A percentile compares a stretch with the other conserved stretches of the same genome.
Evolutionary conservation across 805 yeast genomes (phyloP).

Genomic region (Candida ovalis): DNA sequence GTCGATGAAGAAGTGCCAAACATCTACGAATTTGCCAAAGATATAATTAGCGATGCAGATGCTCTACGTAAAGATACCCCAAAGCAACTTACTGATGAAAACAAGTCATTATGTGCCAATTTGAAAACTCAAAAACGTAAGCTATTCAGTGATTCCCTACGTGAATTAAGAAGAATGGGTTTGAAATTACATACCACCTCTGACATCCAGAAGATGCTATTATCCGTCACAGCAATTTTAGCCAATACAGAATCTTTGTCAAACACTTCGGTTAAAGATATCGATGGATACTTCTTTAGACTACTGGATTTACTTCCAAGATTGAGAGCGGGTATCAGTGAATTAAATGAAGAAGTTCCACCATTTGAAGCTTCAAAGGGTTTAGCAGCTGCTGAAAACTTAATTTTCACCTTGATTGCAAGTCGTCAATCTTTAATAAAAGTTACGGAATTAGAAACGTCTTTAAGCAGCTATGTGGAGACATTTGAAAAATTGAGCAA

Average conservation of each 20-base stretch:
- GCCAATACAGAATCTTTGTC: conserved; percentile 48
- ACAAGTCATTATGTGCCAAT: conserved; percentile 64
- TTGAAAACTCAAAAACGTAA: conserved; percentile 80
- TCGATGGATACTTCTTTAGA: conserved; percentile 59
- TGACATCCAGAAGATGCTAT: conserved; percentile 60
- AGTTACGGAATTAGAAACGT: conserved; percentile 19
- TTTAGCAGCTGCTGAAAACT: conserved; percentile 69
- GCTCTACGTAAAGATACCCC: conserved; percentile 78
- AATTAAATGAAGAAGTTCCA: conserved; percentile 71
- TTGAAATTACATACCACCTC: conserved; percentile 61
- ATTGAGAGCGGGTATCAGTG: conserved; percentile 59
- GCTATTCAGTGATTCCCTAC: conserved; percentile 69
- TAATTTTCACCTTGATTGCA: conserved; percentile 54
- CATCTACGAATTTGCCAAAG: conserved; percentile 52
- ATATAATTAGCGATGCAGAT: conserved; percentile 53
- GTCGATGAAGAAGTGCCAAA: conserved; percentile 39
- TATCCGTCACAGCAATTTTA: conserved; percentile 59
- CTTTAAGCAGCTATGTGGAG: conserved; percentile 5
- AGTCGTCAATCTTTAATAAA: conserved; percentile 45
- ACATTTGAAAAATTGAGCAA: conserved; percentile 2
- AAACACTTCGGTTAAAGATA: conserved; percentile 34
- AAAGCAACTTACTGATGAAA: conserved; percentile 59
- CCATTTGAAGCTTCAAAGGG: conserved; percentile 70
- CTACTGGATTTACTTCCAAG: conserved; percentile 79
- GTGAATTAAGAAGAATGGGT: conserved; percentile 75